These are phyloP conservation scores for Cladobotryum protrusum DNA, from an alignment of 2,329 filamentous ascomycete species.

Conservation along the genomic window DNA sequence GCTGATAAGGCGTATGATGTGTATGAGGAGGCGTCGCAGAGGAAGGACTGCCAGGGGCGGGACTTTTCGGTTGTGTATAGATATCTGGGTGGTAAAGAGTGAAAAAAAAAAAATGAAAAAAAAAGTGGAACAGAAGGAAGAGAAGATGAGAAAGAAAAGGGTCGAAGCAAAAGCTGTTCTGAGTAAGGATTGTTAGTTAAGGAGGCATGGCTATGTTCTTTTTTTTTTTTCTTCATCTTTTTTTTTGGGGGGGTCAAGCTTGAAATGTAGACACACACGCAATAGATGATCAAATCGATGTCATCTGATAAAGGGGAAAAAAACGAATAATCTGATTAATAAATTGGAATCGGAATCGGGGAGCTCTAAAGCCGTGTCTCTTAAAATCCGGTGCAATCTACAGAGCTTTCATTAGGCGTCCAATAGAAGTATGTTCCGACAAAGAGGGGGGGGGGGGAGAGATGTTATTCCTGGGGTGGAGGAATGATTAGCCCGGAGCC, in stretches of 20 bases:
- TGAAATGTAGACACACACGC: neutral
- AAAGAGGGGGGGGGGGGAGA: neutral
- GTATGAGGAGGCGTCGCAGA: conserved; percentile 59
- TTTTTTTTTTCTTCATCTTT: too few species aligned
- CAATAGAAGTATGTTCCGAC: too few species aligned
- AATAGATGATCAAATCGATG: neutral
- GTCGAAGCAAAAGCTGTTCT: neutral
- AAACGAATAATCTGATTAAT: too few species aligned
- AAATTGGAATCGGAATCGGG: too few species aligned
- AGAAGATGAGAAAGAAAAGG: neutral
- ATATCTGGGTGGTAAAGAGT: conserved; percentile 54
- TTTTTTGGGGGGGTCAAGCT: too few species aligned
- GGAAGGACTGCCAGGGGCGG: conserved; percentile 57
- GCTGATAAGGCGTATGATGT: conserved; percentile 57
- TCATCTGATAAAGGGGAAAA: neutral
- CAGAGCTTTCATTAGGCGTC: too few species aligned
- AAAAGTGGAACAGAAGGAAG: neutral
- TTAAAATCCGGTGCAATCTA: too few species aligned
- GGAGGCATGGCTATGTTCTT: too few species aligned
- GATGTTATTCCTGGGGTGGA: too few species aligned
- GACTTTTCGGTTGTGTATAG: conserved; percentile 81
- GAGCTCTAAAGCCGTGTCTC: too few species aligned
- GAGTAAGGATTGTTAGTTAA: too few species aligned
- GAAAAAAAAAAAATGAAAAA: neutral
- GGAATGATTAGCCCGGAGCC: too few species aligned